These are phyloP conservation scores for Lactarius sanguifluus DNA, from an alignment of 768 basidiomycete genomes.

Conservation along the genomic window DNA sequence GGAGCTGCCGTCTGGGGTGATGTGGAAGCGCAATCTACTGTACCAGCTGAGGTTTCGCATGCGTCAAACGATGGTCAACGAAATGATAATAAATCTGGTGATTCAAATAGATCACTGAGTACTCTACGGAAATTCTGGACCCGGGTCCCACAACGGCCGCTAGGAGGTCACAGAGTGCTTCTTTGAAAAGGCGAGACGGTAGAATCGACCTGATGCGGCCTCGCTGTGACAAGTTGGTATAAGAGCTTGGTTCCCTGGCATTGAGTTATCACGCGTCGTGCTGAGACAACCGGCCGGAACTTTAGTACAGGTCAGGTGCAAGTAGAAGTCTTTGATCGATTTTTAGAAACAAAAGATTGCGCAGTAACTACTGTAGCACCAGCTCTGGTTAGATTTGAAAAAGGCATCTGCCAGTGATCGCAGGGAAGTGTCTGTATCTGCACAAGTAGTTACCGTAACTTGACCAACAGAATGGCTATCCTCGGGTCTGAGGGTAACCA, in stretches of 20 bases:
- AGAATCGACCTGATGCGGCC: no score
- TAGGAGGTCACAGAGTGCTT: neutral
- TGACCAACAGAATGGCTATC: neutral
- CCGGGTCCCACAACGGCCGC: neutral
- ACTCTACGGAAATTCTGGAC: neutral
- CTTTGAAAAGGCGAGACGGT: no score
- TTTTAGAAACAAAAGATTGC: no score
- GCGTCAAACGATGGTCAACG: neutral
- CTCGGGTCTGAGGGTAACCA: neutral
- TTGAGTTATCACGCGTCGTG: neutral
- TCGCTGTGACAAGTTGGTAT: no score
- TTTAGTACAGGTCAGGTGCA: neutral
- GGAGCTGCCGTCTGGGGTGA: neutral
- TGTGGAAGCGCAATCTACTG: neutral
- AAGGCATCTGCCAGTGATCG: neutral
- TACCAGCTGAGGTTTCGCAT: neutral
- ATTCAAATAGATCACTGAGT: no score
- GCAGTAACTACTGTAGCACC: no score
- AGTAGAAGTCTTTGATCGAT: neutral
- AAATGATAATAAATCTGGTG: neutral
- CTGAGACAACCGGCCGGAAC: neutral
- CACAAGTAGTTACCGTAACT: neutral
- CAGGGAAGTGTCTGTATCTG: neutral
- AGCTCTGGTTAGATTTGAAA: neutral
- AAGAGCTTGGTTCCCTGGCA: neutral